Base-by-base conservation (phyloP, 1,284 basidiomycete genomes). In the Waitea zeae region DNA sequence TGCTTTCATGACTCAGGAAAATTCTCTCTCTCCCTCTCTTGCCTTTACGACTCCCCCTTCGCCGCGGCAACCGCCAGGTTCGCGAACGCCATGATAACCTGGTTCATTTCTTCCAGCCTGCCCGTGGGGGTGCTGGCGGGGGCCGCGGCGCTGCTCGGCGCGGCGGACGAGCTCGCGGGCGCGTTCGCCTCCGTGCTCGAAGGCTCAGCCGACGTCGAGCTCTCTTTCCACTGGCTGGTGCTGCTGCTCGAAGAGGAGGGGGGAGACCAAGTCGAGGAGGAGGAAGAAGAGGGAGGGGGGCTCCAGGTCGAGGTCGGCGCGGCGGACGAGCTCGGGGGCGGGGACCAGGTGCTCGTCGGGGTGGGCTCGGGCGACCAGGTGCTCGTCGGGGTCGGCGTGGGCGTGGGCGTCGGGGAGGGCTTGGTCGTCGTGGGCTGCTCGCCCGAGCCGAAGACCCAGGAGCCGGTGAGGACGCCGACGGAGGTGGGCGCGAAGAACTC, bases 381-480 rank as follows among this genome's bases (percentile, higher is more conserved):
- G 27, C 39, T 29, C 5, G 40, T 38, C 13, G 42, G 34, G 27
- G 30, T 33, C 28, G 43, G 36, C 24, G 34, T 35, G 34, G 41
- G 36, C 35, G 29, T 12, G 35, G 35, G 15, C 4, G 35, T 3
- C 3, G 28, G 35, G 3, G 17, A 3, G 13, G 35, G 29, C 4
- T 13, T 4, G 3, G 26, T 7, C 37, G 27, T 17, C 34, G 31
- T 2, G 35, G 35, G 30, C 41, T 41, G 20, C 20, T 26, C 34
- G 32, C 35, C 36, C 26, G 36, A 29, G 14, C 34, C 40, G 52
- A 57, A 69, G 42, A 42, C 53, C 79, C 78, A 83, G n/a, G 48
- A 44, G 37, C 71, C 72, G 35, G 56, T 56, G 34, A 86, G 42
- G 14, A 71, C 59, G 38, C 81, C 83, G 0, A 35, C 46, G 33